Evolutionary conservation across 2,329 filamentous ascomycete genomes (phyloP), one percentile per base, ranked within the genome.

Genomic region (Scedosporium minutisporum): DNA sequence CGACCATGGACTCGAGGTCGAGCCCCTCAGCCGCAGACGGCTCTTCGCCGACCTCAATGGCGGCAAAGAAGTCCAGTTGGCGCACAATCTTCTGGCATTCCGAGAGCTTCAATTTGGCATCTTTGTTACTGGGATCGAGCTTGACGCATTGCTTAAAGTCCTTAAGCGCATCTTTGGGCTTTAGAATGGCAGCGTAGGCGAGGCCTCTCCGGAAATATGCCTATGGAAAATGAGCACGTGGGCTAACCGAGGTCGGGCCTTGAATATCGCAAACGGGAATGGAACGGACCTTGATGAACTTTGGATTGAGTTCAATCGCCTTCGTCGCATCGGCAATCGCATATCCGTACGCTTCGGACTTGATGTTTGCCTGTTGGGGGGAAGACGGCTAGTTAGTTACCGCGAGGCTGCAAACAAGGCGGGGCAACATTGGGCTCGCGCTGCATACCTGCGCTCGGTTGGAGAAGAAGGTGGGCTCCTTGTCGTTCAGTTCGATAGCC

Each of bases 61-160:
- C 95, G 68, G 91, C 92, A 69, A 96, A 88, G 76, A 99, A 99
- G 65, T 95, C 91, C 70, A 93, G 80, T 70, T 93, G 88, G 71
- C 93, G 92, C 67, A 97, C 91, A 68, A 96, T 86, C 81, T 96
- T 97, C 74, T 96, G 91, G 77, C 93, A 97, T 72, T 97, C 93
- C 65, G 90, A 87, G 68, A 96, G 80, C 79, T 96, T 96, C 68
- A 96, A 80, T 74, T 90, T 93, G 63, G 93, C 93, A 78, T 95
- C 91, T 69, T 92, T 92, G 76, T 97, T 96, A 69, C 78, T 80
- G 2, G 95, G 93, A 64, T 93, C 91, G 73, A 93, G 89, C 76
- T 87, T 89, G 68, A 95, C 87, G 65, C 96, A 96, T 62, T 90
- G 85, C 76, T 89, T 96, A 80, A 97, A 97, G 75, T 99, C 95